Evolutionary conservation across 257 asterid genomes (phyloP).

Genomic region (Solanum chilense): DNA sequence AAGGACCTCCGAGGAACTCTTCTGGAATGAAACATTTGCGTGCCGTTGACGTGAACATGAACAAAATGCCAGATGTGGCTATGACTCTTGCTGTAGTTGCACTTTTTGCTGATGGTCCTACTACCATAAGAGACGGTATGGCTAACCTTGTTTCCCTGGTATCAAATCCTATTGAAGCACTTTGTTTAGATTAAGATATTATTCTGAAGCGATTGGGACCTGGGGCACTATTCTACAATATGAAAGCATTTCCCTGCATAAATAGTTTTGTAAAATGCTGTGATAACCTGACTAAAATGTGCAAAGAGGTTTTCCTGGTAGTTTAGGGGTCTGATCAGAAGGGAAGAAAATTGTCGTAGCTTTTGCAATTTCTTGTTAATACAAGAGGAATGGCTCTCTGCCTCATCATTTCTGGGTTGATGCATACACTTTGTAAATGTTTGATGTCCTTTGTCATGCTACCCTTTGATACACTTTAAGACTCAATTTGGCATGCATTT

Average conservation of each 20-base stretch:
- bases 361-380: neutral
- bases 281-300: neutral
- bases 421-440: neutral
- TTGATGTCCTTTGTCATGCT: neutral
- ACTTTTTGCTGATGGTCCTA: conserved; percentile 90
- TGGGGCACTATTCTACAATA: neutral
- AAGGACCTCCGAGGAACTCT: conserved; percentile 59
- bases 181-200: neutral
- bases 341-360: neutral
- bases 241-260: neutral
- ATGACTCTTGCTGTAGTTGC: conserved; percentile 99
- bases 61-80: conserved; percentile 99
- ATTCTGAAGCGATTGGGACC: neutral
- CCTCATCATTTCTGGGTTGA: neutral
- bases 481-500: neutral
- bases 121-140: conserved; percentile 91
- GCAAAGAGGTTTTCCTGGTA: neutral
- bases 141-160: neutral
- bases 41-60: conserved; percentile 85
- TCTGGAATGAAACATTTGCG: conserved; percentile 64
- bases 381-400: neutral
- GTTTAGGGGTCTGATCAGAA: neutral
- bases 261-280: neutral
- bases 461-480: neutral
- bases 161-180: neutral